phyloP scores from a whole-genome alignment of 805 yeast species.

The Sungouiozyma intestinalis region DNA sequence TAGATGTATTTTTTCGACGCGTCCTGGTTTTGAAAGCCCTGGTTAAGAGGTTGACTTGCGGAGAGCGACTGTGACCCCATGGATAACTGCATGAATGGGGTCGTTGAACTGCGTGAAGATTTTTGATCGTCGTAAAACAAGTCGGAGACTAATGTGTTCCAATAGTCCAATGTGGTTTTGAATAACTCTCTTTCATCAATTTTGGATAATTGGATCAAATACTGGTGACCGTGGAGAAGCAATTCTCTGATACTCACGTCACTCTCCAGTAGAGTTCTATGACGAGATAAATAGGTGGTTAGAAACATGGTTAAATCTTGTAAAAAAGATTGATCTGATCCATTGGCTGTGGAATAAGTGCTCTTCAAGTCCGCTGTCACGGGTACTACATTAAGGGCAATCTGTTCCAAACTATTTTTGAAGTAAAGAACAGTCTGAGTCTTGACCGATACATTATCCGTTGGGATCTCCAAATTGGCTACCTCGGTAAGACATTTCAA shows the following conservation, averaged over 20 bases:
- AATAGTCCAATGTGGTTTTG: conserved; percentile 90
- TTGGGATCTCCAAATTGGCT: conserved; percentile 52
- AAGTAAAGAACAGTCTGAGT: conserved; percentile 58
- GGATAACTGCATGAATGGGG: conserved; percentile 65
- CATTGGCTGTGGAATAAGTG: conserved; percentile 63
- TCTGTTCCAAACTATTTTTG: conserved; percentile 59
- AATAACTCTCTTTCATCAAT: conserved; percentile 94
- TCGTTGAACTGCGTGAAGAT: conserved; percentile 48
- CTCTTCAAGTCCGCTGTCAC: conserved; percentile 57
- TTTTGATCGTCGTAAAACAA: conserved; percentile 78
- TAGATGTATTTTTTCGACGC: conserved; percentile 84
- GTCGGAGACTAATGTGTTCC: conserved; percentile 78
- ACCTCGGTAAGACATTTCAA: conserved; percentile 92
- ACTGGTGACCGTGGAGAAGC: conserved; percentile 62
- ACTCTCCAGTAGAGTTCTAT: conserved; percentile 51
- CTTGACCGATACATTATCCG: conserved; percentile 32
- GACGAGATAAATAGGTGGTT: conserved; percentile 72
- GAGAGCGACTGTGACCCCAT: conserved; percentile 27
- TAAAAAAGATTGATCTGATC: conserved; percentile 83
- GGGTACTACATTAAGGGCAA: conserved; percentile 57
- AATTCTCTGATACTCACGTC: conserved; percentile 47
- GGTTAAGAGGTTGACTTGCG: conserved; percentile 67
- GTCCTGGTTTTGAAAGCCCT: conserved; percentile 61
- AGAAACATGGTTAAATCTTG: conserved; percentile 93
- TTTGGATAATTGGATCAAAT: conserved; percentile 73